phyloP scores from a whole-genome alignment of 1,139 yeast species.

The Zygotorulaspora mrakii region DNA sequence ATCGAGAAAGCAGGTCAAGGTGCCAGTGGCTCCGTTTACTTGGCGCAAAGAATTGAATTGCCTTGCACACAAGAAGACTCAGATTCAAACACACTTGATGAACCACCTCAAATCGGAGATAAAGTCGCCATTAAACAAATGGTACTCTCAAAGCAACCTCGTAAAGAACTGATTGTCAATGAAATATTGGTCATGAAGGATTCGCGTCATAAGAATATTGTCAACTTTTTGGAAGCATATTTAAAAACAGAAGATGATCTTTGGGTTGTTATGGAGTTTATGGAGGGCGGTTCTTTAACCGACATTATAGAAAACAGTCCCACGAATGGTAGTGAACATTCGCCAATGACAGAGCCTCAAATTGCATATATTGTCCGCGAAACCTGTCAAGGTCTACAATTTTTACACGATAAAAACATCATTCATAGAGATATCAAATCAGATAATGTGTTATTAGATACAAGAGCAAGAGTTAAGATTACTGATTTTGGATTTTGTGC shows the following conservation, averaged over 20 bases:
- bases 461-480: conserved; percentile 85
- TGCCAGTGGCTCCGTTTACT: conserved; percentile 92
- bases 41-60: conserved; percentile 63
- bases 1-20: conserved; percentile 99
- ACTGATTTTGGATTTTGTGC: conserved; percentile 99
- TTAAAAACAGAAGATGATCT: conserved; percentile 59
- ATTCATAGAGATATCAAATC: conserved; percentile 96
- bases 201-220: conserved; percentile 86
- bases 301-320: conserved; percentile 77
- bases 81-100: conserved; percentile 22
- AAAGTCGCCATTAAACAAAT: conserved; percentile 90
- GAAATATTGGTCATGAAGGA: conserved; percentile 96
- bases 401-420: conserved; percentile 83
- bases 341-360: conserved; percentile 61
- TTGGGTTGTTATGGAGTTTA: conserved; percentile 95
- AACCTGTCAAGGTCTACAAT: conserved; percentile 87
- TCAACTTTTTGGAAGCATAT: conserved; percentile 86
- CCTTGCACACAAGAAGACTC: conserved; percentile 31
- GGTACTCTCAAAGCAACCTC: conserved; percentile 88
- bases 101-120: conserved; percentile 41
- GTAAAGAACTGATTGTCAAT: conserved; percentile 89
- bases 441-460: conserved; percentile 85
- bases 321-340: conserved; percentile 38
- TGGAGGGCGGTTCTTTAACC: conserved; percentile 88
- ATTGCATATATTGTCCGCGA: conserved; percentile 89